Conservation (phyloP, 1,139 yeast genomes). For the Suhomyces bribrorum region DNA sequence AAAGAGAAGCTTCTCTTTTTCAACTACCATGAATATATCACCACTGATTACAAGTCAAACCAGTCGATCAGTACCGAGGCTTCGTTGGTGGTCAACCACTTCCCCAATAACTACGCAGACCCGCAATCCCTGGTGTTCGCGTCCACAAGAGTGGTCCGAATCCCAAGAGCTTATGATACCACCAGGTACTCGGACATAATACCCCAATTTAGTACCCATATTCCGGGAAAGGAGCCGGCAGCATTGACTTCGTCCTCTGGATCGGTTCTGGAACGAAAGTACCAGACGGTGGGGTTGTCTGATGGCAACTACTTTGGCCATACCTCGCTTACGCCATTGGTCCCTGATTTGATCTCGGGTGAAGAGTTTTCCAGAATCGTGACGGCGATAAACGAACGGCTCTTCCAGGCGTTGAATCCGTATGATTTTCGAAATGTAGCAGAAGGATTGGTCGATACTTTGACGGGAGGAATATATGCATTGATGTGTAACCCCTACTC, state of each 20-base stretch:
- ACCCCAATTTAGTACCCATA: conserved; percentile 59
- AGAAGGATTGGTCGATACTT: conserved; percentile 46
- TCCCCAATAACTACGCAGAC: conserved; percentile 54
- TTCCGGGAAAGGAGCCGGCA: conserved; percentile 72
- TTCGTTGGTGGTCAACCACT: conserved; percentile 58
- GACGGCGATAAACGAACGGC: conserved; percentile 41
- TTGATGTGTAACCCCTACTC: conserved; percentile 24
- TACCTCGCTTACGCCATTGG: conserved; percentile 57
- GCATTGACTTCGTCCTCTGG: conserved; percentile 35
- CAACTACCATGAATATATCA: conserved; percentile 65
- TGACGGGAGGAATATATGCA: conserved; percentile 42
- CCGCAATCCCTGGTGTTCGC: conserved; percentile 27
- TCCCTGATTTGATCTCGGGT: conserved; percentile 35
- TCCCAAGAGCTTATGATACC: conserved; percentile 54
- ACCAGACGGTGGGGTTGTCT: conserved; percentile 29
- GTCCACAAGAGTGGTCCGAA: conserved; percentile 58
- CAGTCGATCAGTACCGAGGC: conserved; percentile 16
- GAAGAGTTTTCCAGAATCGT: conserved; percentile 46
- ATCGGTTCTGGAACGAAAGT: conserved; percentile 1
- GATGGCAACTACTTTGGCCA: conserved; percentile 50
- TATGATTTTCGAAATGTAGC: conserved; percentile 34
- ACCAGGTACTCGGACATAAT: conserved; percentile 33
- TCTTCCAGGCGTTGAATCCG: conserved; percentile 45
- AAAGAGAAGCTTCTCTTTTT: conserved; percentile 42
- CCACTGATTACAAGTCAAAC: conserved; percentile 28